Evolutionary conservation across 305 asterid species (phyloP).

Genomic region (Caryopteris hybrid): DNA sequence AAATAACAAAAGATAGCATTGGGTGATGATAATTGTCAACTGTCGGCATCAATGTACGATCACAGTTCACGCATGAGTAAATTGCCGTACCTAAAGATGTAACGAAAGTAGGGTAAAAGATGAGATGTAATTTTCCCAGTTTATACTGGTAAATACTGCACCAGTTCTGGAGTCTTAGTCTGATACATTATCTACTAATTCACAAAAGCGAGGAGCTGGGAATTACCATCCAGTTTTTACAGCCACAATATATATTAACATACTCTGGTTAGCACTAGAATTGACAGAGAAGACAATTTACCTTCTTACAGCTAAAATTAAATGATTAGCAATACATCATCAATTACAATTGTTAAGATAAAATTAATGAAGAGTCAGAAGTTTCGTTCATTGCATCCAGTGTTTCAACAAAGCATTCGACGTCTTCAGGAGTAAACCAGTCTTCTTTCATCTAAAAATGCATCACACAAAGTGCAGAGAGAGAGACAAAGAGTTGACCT

Average conservation of each 20-base stretch:
- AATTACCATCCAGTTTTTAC: neutral
- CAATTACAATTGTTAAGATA: neutral
- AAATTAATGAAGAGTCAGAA: neutral
- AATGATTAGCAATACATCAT: neutral
- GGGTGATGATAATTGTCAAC: neutral
- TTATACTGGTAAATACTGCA: neutral
- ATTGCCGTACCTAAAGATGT: neutral
- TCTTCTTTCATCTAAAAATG: constrained; percentile 29
- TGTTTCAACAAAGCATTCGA: constrained; percentile 19
- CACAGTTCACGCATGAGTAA: neutral
- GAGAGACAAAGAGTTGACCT: neutral
- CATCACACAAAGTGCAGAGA: neutral
- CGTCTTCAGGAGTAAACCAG: constrained; percentile 32
- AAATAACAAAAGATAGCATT: neutral
- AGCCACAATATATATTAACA: neutral
- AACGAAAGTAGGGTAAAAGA: neutral
- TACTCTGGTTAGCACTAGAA: neutral
- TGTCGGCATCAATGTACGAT: neutral
- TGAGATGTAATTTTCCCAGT: neutral
- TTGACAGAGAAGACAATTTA: neutral
- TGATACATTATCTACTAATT: neutral
- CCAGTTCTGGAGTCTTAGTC: neutral
- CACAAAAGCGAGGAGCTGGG: neutral
- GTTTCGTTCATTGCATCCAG: constrained; percentile 18
- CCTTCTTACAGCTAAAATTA: neutral